phyloP scores from a whole-genome alignment of 148 eudicot genomes.

The Polygonum maritimum region DNA sequence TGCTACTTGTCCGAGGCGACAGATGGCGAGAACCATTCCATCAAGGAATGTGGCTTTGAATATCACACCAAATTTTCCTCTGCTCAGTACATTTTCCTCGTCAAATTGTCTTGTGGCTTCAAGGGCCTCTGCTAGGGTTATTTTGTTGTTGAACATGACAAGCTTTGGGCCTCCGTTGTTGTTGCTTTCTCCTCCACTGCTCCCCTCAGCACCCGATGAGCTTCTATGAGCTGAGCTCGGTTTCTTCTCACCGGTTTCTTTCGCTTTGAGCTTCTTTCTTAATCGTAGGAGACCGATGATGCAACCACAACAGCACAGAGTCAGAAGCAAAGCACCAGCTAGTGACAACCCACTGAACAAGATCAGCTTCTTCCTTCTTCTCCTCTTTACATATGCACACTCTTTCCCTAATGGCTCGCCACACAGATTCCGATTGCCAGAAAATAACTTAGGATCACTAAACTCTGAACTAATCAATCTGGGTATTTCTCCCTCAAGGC shows the following conservation, averaged over 20 bases:
- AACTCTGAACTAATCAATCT: slow-evolving; percentile 33
- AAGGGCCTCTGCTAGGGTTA: slow-evolving; percentile 61
- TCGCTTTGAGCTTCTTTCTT: slow-evolving; percentile 43
- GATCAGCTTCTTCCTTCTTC: slow-evolving; percentile 31
- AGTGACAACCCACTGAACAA: slow-evolving; percentile 29
- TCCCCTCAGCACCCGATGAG: slow-evolving; percentile 39
- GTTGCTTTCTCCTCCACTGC: slow-evolving; percentile 48
- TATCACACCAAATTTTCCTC: slow-evolving; percentile 44
- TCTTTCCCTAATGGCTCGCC: slow-evolving; percentile 44
- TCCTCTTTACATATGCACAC: slow-evolving; percentile 28
- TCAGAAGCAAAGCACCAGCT: slow-evolving; percentile 33
- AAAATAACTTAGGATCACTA: slow-evolving; percentile 32
- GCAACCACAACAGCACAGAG: slow-evolving; percentile 52
- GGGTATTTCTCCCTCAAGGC: slow-evolving; percentile 70
- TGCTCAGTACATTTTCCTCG: slow-evolving; percentile 64
- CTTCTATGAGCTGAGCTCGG: slow-evolving; percentile 53
- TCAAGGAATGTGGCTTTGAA: slow-evolving; percentile 61
- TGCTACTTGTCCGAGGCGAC: slow-evolving; percentile 23
- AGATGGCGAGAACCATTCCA: slow-evolving; percentile 70
- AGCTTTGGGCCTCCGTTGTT: slow-evolving; percentile 47
- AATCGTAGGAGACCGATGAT: slow-evolving; percentile 40
- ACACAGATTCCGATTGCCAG: slow-evolving; percentile 41
- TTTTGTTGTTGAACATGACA: slow-evolving; percentile 66
- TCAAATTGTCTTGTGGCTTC: slow-evolving; percentile 78
- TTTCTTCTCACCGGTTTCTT: slow-evolving; percentile 43